Conservation (phyloP, 495 filamentous ascomycete genomes). For the Parachaetomium inaequale region DNA sequence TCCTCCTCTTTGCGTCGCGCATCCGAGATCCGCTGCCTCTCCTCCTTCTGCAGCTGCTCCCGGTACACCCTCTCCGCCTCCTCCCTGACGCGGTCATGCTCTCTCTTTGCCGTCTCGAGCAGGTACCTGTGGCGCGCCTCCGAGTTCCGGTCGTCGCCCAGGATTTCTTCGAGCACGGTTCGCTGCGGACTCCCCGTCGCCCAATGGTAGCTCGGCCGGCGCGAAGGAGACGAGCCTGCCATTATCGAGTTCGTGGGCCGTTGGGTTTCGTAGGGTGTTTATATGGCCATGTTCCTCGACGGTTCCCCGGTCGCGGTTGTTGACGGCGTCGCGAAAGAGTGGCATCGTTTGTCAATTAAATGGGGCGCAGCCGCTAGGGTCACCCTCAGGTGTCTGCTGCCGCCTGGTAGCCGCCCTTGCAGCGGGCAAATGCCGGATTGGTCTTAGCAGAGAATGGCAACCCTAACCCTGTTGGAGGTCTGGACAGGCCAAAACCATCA, state of each 20-base stretch:
- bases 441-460: not conserved
- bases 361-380: not conserved
- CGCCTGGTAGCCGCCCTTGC: not conserved
- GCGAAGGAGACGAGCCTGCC: slow-evolving; percentile 38
- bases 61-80: slow-evolving; percentile 52
- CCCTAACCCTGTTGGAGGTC: slow-evolving; percentile 10
- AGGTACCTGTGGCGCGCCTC: slow-evolving; percentile 54
- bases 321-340: not conserved
- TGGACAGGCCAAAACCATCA: not conserved
- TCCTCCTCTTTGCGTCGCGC: slow-evolving; percentile 51
- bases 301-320: slow-evolving; percentile 5
- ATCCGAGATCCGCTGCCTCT: slow-evolving; percentile 45
- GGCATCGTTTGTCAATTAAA: slow-evolving; percentile 2
- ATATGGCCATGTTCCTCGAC: slow-evolving; percentile 14
- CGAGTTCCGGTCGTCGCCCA: slow-evolving; percentile 42
- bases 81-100: slow-evolving; percentile 61
- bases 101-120: slow-evolving; percentile 57
- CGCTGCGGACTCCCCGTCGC: slow-evolving; percentile 30
- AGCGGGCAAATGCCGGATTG: not conserved
- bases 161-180: slow-evolving; percentile 34
- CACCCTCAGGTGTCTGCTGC: slow-evolving; percentile 7
- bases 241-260: slow-evolving; percentile 26
- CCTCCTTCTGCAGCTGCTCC: slow-evolving; percentile 45
- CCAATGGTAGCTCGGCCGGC: slow-evolving; percentile 35
- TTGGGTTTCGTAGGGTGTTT: not conserved